A percentile compares a stretch with the other conserved stretches of the same genome.
Conservation (phyloP, 345 rosid genomes). For the Euphorbia tirucalli region DNA sequence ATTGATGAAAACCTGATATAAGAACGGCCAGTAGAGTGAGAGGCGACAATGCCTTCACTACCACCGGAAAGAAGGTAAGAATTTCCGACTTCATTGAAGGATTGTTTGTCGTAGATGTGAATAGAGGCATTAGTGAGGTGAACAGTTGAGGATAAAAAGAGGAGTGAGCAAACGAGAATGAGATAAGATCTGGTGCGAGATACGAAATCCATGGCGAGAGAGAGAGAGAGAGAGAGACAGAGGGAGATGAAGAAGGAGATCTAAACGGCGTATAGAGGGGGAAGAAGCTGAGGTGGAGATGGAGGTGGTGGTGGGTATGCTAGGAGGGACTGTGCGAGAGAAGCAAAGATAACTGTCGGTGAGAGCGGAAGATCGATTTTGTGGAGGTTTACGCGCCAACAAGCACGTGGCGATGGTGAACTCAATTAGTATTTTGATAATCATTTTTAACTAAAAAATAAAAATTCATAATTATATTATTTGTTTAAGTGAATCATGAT, state of each 20-base stretch:
- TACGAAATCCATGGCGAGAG: slow-evolving; percentile 41
- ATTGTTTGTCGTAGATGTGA: slow-evolving; percentile 60
- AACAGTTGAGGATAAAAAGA: slow-evolving; percentile 19
- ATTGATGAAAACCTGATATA: slow-evolving; percentile 38
- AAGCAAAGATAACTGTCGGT: slow-evolving; percentile 18
- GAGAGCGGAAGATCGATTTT: background rate
- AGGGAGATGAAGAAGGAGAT: background rate
- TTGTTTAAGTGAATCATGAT: too few relatives aligned
- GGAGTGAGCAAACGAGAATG: slow-evolving; percentile 24
- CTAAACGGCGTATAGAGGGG: slow-evolving; percentile 25
- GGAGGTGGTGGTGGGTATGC: background rate
- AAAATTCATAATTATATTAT: too few relatives aligned
- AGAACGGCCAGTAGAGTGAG: slow-evolving; percentile 36
- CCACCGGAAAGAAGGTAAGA: slow-evolving; percentile 89
- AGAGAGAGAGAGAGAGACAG: slow-evolving; percentile 7
- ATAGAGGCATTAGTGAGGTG: slow-evolving; percentile 47
- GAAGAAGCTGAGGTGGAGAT: background rate
- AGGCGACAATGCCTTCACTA: slow-evolving; percentile 82
- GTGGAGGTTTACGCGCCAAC: slow-evolving; percentile 11
- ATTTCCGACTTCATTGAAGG: slow-evolving; percentile 81
- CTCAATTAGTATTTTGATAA: background rate
- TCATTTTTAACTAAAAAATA: background rate
- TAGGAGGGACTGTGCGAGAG: background rate
- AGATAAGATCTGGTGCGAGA: slow-evolving; percentile 10
- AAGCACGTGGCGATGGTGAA: background rate